These are phyloP conservation scores for Debaryomyces prosopidis DNA, from an alignment of 805 yeast species.

Conservation along the genomic window DNA sequence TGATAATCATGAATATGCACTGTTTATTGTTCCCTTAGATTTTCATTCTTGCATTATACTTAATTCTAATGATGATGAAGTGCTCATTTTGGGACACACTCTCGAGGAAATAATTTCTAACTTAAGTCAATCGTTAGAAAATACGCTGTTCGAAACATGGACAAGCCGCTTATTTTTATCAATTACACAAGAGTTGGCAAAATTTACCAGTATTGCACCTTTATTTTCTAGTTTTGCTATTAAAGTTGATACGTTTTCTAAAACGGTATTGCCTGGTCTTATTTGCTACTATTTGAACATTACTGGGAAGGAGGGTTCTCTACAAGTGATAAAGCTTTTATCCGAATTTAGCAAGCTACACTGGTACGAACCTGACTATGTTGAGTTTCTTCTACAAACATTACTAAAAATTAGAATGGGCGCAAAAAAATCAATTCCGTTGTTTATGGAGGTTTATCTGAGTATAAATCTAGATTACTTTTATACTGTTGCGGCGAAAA, in stretches of 20 bases:
- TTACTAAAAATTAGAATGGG: constrained; percentile 42
- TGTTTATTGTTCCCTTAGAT: constrained; percentile 31
- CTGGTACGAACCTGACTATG: constrained; percentile 5
- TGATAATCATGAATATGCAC: constrained; percentile 14
- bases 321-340: constrained; percentile 9
- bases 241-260: constrained; percentile 14
- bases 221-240: constrained; percentile 31
- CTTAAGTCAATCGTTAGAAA: constrained; percentile 8
- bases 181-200: constrained; percentile 30
- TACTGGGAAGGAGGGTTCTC: constrained; percentile 11
- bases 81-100: constrained; percentile 11
- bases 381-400: constrained; percentile 19
- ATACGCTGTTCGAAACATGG: constrained; percentile 24
- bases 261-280: constrained; percentile 23
- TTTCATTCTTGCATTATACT: constrained; percentile 34
- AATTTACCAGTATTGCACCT: constrained; percentile 26
- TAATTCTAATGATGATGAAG: constrained; percentile 20
- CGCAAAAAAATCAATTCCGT: constrained; percentile 23
- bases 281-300: constrained; percentile 22
- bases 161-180: constrained; percentile 29
- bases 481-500: constrained; percentile 30
- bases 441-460: constrained; percentile 28
- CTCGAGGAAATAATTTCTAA: constrained; percentile 12
- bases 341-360: constrained; percentile 8
- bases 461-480: constrained; percentile 27